phyloP scores from a whole-genome alignment of 495 filamentous ascomycete genomes.

The Penicillium desertorum region DNA sequence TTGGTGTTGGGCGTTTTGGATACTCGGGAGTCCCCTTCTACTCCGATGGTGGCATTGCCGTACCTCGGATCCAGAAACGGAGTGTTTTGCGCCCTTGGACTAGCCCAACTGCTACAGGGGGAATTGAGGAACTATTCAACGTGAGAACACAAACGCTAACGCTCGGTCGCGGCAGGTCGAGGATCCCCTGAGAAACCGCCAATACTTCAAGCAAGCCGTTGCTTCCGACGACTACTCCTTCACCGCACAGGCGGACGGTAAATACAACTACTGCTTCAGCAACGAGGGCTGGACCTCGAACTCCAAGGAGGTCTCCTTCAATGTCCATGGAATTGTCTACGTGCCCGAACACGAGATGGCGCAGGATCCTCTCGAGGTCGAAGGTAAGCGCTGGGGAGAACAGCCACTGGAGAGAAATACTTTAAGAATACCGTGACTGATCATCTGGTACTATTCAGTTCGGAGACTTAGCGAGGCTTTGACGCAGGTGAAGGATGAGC shows the following conservation, averaged over 20 bases:
- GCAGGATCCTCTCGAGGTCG: constrained; percentile 84
- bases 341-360: constrained; percentile 82
- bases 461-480: constrained; percentile 81
- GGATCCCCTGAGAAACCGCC: constrained; percentile 70
- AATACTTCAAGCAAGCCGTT: constrained; percentile 72
- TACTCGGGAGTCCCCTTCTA: not conserved
- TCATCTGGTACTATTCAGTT: constrained; percentile 51
- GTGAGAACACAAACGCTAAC: constrained; percentile 16
- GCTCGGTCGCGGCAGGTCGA: constrained; percentile 58
- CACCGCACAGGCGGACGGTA: constrained; percentile 78
- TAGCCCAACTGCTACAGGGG: not conserved
- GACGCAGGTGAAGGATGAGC: constrained; percentile 92
- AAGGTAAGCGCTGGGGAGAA: constrained; percentile 55
- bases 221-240: constrained; percentile 94
- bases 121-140: not conserved
- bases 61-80: not conserved
- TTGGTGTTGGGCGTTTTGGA: not conserved
- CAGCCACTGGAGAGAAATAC: too few species aligned
- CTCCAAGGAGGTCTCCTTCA: constrained; percentile 97
- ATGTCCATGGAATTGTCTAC: constrained; percentile 98
- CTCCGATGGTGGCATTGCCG: not conserved
- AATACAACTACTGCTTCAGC: constrained; percentile 96
- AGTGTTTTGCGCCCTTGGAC: not conserved
- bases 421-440: constrained; percentile 11
- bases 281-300: constrained; percentile 93